Percentiles rank a stretch among this genome's conserved stretches.
Conservation (phyloP, 1,139 yeast genomes). For the Debaryomyces coudertii region DNA sequence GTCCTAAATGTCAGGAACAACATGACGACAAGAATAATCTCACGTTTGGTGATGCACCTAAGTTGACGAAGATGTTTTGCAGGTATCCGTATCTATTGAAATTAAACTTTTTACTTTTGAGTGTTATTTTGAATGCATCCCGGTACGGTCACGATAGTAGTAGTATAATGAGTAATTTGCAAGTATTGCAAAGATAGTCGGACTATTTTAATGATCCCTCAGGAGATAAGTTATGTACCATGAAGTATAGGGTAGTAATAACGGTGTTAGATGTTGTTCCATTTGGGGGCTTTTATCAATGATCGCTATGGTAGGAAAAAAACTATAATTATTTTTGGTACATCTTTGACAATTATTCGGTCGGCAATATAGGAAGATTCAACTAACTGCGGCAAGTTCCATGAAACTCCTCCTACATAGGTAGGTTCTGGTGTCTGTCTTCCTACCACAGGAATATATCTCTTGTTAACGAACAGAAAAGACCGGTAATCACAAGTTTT, state of each 20-base stretch:
- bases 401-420: no score
- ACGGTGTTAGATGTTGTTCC: neutral
- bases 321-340: conserved; percentile 43
- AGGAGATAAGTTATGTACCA: neutral
- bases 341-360: conserved; percentile 29
- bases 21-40: neutral
- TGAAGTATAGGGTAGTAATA: neutral
- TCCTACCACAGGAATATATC: conserved; percentile 34
- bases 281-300: neutral
- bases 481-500: conserved; percentile 20
- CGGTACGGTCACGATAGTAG: conserved; percentile 57
- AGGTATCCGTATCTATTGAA: conserved; percentile 35
- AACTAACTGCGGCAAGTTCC: conserved; percentile 34
- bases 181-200: conserved; percentile 30
- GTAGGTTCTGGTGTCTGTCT: conserved; percentile 40
- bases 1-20: neutral
- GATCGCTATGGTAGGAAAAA: neutral
- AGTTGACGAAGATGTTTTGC: conserved; percentile 17
- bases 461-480: conserved; percentile 30
- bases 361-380: conserved; percentile 43
- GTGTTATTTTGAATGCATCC: conserved; percentile 26
- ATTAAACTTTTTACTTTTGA: conserved; percentile 28
- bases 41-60: conserved; percentile 1
- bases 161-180: conserved; percentile 54
- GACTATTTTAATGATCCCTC: neutral